A percentile compares a stretch with the other conserved stretches of the same genome.
phyloP scores from a whole-genome alignment of 257 asterid species.

The Echites panduratus region DNA sequence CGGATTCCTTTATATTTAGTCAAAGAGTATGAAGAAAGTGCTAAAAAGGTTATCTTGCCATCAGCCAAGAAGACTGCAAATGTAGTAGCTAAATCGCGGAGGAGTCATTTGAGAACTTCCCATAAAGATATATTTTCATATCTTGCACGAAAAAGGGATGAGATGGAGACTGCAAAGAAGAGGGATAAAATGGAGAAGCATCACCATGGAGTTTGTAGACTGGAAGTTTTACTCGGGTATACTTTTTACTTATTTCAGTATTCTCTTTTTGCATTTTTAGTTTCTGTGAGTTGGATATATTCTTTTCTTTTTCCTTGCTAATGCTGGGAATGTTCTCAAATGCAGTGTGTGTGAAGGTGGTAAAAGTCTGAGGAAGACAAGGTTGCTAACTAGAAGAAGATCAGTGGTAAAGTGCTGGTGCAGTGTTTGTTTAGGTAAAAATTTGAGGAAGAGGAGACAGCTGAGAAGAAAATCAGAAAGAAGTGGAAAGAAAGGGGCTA shows the following conservation, averaged over 20 bases:
- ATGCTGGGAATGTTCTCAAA: conserved; percentile 46
- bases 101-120: conserved; percentile 37
- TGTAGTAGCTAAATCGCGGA: conserved; percentile 38
- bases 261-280: neutral
- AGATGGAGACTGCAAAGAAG: conserved; percentile 13
- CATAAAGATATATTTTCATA: conserved; percentile 45
- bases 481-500: neutral
- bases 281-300: neutral
- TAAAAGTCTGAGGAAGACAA: conserved; percentile 23
- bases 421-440: conserved; percentile 10
- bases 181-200: conserved; percentile 13
- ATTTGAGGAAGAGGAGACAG: conserved; percentile 8
- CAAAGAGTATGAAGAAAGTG: conserved; percentile 63
- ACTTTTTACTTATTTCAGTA: conserved; percentile 10
- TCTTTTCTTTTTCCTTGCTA: neutral
- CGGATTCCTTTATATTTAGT: conserved; percentile 69
- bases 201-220: conserved; percentile 48
- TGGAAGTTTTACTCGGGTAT: conserved; percentile 57
- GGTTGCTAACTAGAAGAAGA: conserved; percentile 6
- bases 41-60: conserved; percentile 17
- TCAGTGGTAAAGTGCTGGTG: conserved; percentile 2
- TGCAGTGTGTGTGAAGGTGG: conserved; percentile 85
- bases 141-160: conserved; percentile 51
- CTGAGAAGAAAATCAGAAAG: neutral
- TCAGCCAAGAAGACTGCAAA: conserved; percentile 24